Evolutionary conservation across 2,329 filamentous ascomycete genomes (phyloP), one percentile per base, ranked within the genome.

Genomic region (Pseudogymnoascus sp.): DNA sequence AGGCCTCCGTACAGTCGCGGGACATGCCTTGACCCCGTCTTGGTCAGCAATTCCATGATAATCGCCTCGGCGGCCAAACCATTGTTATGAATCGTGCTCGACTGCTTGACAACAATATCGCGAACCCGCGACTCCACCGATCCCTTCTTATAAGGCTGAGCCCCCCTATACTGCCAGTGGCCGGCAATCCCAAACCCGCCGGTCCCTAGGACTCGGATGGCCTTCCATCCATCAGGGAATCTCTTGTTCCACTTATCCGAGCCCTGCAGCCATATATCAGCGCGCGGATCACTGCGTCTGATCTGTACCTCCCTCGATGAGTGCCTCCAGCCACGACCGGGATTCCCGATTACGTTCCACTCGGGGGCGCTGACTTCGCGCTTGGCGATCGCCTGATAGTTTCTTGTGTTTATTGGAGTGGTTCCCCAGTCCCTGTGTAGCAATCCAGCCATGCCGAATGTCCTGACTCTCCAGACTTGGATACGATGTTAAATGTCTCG

Each of bases 1-100:
- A 50, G 7, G 43, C 25, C 14, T 6, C 43, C 43, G 6, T 50
- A 64, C 33, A 60, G 61, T 20, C 38, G 5, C 36, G 43, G 64
- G 33, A 7, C 36, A 22, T 33, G 62, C 18, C 30, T 22, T 12
- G 53, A 58, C 12, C 53, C 53, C 30, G 53, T 58, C 53, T 1
- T 37, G 9, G 53, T 58, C 30, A 58, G 30, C 30, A 37, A 2
- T 15, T 37, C 53, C 53, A 58, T 58, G 18, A 37, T 9, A 5
- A 4, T 8, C n/a, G 53, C 53, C 36, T 58, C 53, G 2, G 1
- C 7, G 11, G 36, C 8, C 30, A 36, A 5, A 37, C 53, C 53
- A 9, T 20, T 38, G 11, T 8, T 37, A 5, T 14, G 1, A 15
- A 18, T 2, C n/a, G 22, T 4, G 53, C 12, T 36, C 30, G 41